A percentile compares a stretch with the other conserved stretches of the same genome.
These are phyloP conservation scores for Aspergillus oerlinghausenensis DNA, from an alignment of 2,329 filamentous ascomycete species.

Conservation along the genomic window DNA sequence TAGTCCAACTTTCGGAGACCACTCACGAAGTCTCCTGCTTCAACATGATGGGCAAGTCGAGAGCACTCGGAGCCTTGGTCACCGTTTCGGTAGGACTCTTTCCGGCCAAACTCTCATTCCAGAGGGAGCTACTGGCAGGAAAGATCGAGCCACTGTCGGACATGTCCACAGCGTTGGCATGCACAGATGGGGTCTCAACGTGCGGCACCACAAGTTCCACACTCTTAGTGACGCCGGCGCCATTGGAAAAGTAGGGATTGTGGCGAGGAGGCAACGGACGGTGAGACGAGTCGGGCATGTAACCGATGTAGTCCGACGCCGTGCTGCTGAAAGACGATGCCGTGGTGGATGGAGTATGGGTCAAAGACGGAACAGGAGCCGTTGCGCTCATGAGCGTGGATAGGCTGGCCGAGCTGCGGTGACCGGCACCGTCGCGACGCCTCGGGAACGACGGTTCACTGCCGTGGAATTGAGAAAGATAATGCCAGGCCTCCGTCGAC, in stretches of 20 bases:
- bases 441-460: slow-evolving; percentile 15
- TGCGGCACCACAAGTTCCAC: slow-evolving; percentile 41
- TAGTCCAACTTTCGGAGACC: background rate
- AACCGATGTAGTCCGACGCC: slow-evolving; percentile 29
- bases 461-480: slow-evolving; percentile 42
- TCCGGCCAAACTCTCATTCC: slow-evolving; percentile 15
- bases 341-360: slow-evolving; percentile 34
- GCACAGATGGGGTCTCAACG: slow-evolving; percentile 15
- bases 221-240: slow-evolving; percentile 28
- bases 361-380: slow-evolving; percentile 28
- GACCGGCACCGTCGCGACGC: slow-evolving; percentile 16
- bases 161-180: slow-evolving; percentile 14
- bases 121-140: slow-evolving; percentile 26
- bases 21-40: slow-evolving; percentile 1
- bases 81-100: slow-evolving; percentile 12
- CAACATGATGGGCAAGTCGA: slow-evolving; percentile 1
- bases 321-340: slow-evolving; percentile 38
- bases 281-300: slow-evolving; percentile 22
- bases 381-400: slow-evolving; percentile 24
- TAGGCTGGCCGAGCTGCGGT: slow-evolving; percentile 30
- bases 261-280: slow-evolving; percentile 39
- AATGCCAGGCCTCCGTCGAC: slow-evolving; percentile 41
- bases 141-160: slow-evolving; percentile 25
- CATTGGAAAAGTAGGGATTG: slow-evolving; percentile 35
- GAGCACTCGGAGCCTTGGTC: background rate